Percentiles rank a stretch among this genome's conserved stretches.
phyloP scores from a whole-genome alignment of 805 yeast genomes.

The Yueomyces sinensis region DNA sequence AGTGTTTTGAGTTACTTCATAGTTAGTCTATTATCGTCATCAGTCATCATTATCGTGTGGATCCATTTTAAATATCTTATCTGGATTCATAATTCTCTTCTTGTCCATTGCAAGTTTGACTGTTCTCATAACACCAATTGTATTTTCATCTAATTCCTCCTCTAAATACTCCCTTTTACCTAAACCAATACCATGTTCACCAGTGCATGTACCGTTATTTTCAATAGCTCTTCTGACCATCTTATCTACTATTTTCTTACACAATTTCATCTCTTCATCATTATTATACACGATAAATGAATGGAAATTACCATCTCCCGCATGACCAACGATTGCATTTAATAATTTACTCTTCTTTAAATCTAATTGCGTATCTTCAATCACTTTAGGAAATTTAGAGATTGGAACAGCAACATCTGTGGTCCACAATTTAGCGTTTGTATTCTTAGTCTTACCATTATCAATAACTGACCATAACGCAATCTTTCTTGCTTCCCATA shows the following conservation, averaged over 20 bases:
- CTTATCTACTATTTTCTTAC: constrained; percentile 37
- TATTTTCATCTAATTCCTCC: constrained; percentile 52
- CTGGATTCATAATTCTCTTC: constrained; percentile 60
- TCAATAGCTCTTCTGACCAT: constrained; percentile 56
- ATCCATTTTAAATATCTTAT: constrained; percentile 61
- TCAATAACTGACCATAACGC: constrained; percentile 54
- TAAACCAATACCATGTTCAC: constrained; percentile 79
- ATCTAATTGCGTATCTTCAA: constrained; percentile 47
- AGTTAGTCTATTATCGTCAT: background rate
- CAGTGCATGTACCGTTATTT: constrained; percentile 74
- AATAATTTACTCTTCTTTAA: constrained; percentile 37
- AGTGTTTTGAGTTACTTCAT: background rate
- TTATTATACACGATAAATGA: constrained; percentile 46
- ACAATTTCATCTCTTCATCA: constrained; percentile 34
- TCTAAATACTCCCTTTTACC: constrained; percentile 54
- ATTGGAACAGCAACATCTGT: constrained; percentile 81
- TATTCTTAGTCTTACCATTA: constrained; percentile 40
- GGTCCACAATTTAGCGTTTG: constrained; percentile 47
- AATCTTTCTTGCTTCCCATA: constrained; percentile 69
- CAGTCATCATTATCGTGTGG: constrained; percentile 25
- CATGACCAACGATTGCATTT: constrained; percentile 62
- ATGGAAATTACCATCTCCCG: constrained; percentile 78
- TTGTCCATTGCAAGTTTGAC: constrained; percentile 67
- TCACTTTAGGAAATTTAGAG: constrained; percentile 49
- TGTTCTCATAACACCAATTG: constrained; percentile 61